These are phyloP conservation scores for Verruconis gallopava DNA, from an alignment of 2,329 filamentous ascomycete genomes.

Conservation along the genomic window DNA sequence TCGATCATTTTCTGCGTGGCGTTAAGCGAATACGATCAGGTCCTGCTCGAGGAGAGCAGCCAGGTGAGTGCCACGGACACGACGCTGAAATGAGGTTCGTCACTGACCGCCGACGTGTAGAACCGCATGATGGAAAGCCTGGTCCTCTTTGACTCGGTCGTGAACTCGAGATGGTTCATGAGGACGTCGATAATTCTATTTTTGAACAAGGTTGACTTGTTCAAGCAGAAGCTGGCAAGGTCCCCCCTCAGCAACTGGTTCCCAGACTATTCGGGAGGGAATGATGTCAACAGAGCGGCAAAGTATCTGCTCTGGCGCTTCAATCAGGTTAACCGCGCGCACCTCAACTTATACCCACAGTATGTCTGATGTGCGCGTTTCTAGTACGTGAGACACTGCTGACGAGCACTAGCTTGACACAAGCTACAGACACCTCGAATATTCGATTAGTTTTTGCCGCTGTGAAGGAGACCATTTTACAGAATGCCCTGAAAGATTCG, in stretches of 20 bases:
- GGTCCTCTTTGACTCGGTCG: slow-evolving; percentile 91
- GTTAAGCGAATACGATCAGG: slow-evolving; percentile 95
- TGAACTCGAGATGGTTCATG: slow-evolving; percentile 99
- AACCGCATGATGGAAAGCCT: slow-evolving; percentile 99
- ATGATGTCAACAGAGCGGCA: slow-evolving; percentile 94
- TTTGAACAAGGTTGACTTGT: slow-evolving; percentile 97
- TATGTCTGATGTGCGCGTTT: slow-evolving; percentile 52
- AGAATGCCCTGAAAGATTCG: slow-evolving; percentile 95
- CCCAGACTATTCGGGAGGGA: slow-evolving; percentile 92
- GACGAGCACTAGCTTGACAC: slow-evolving; percentile 57
- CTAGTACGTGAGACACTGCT: too few relatives aligned
- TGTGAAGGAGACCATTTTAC: slow-evolving; percentile 96
- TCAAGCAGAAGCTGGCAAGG: slow-evolving; percentile 82
- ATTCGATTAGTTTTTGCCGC: slow-evolving; percentile 95
- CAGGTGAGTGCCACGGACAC: slow-evolving; percentile 52
- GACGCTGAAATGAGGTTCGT: neutral
- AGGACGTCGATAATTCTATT: slow-evolving; percentile 97
- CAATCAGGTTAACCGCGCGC: slow-evolving; percentile 93
- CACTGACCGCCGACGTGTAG: slow-evolving; percentile 33
- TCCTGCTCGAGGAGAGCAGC: slow-evolving; percentile 89
- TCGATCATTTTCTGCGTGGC: slow-evolving; percentile 99
- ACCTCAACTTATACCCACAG: slow-evolving; percentile 96
- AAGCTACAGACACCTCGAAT: slow-evolving; percentile 97
- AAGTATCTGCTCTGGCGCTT: slow-evolving; percentile 98
- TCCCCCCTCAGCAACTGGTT: slow-evolving; percentile 93